Percentiles rank a stretch among this genome's conserved stretches.
Conservation (phyloP, 2,329 filamentous ascomycete species). For the Fonsecaea pedrosoi region DNA sequence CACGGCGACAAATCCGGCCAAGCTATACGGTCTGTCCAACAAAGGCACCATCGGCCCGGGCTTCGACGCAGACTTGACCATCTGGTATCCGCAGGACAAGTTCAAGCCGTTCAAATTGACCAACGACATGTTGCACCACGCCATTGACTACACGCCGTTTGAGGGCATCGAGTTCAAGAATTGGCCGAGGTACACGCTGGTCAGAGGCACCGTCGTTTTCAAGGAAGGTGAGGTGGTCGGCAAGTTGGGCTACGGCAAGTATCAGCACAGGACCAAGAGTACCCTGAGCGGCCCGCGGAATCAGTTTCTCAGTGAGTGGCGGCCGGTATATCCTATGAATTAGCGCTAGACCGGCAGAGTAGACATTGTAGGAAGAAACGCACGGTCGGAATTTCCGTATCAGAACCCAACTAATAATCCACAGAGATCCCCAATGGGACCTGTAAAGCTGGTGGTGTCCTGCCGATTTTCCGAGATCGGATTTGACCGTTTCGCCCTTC, state of each 20-base stretch:
- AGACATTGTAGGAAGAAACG: background rate
- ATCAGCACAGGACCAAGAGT: slow-evolving; percentile 19
- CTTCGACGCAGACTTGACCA: slow-evolving; percentile 52
- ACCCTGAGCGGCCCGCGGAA: slow-evolving; percentile 17
- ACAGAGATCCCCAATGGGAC: background rate
- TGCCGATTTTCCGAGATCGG: slow-evolving; percentile 1
- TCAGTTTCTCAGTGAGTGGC: slow-evolving; percentile 21
- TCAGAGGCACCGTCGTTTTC: slow-evolving; percentile 45
- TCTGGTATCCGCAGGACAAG: slow-evolving; percentile 47
- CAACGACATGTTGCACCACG: slow-evolving; percentile 46
- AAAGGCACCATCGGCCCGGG: slow-evolving; percentile 52
- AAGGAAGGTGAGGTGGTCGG: slow-evolving; percentile 25
- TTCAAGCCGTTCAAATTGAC: slow-evolving; percentile 28
- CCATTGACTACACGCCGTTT: slow-evolving; percentile 47
- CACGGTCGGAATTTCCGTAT: background rate
- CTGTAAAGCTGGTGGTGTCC: background rate
- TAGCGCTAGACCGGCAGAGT: slow-evolving; percentile 1
- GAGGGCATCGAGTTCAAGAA: slow-evolving; percentile 44
- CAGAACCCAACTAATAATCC: background rate
- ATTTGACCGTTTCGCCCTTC: background rate
- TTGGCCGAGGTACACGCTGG: slow-evolving; percentile 47
- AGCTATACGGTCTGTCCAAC: slow-evolving; percentile 51
- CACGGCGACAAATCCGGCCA: slow-evolving; percentile 53
- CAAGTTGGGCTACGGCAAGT: slow-evolving; percentile 17
- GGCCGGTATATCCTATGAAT: slow-evolving; percentile 14